Conservation (phyloP, 306 rosid species). For the Lathyrus aphaca region DNA sequence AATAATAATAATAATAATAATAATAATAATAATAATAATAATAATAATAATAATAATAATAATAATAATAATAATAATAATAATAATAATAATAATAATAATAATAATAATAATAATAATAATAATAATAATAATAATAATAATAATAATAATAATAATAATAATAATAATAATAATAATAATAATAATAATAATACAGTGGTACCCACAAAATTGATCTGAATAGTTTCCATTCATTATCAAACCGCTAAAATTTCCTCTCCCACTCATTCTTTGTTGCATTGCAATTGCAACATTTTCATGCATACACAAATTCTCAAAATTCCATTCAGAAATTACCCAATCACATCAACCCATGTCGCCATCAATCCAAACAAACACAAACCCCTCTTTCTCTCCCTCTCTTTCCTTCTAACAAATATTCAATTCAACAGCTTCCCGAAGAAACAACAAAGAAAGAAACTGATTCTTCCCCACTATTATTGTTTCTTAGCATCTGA, state of each 20-base stretch:
- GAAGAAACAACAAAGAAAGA: neutral
- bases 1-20: too few species aligned
- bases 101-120: too few species aligned
- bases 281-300: neutral
- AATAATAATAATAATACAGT: too few species aligned
- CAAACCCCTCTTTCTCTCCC: conserved; percentile 15
- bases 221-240: neutral
- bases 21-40: too few species aligned
- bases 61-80: too few species aligned
- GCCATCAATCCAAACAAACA: neutral
- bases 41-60: too few species aligned
- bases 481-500: conserved; percentile 22
- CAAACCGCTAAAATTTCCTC: conserved; percentile 3
- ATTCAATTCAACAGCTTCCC: conserved; percentile 3
- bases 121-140: too few species aligned
- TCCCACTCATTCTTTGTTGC: neutral
- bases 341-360: conserved; percentile 4
- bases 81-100: too few species aligned
- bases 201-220: too few species aligned
- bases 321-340: neutral
- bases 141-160: too few species aligned
- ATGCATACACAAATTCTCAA: conserved; percentile 5
- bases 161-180: too few species aligned
- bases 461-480: conserved; percentile 14
- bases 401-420: neutral